Percentiles rank a stretch among this genome's conserved stretches.
Conservation (phyloP, 2,329 filamentous ascomycete species). For the Claviceps purpurea region DNA sequence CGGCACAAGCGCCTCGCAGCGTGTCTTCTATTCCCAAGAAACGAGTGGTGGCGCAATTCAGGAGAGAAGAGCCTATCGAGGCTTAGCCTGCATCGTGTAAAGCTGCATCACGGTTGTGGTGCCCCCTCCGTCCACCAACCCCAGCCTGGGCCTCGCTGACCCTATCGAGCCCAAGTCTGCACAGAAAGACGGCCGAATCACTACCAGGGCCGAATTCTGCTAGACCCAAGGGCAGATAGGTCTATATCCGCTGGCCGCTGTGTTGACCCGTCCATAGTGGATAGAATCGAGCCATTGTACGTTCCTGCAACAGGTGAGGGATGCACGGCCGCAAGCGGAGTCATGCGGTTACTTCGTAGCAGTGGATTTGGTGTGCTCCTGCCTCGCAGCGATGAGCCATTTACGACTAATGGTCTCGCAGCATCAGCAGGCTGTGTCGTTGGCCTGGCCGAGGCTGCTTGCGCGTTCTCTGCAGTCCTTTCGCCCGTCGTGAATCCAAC, state of each 20-base stretch:
- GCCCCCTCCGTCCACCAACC: too few species aligned
- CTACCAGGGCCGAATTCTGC: slow-evolving; percentile 6
- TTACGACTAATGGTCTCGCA: not conserved
- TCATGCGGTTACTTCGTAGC: not conserved
- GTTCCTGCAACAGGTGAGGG: not conserved
- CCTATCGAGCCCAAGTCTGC: not conserved
- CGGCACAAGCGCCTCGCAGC: too few species aligned
- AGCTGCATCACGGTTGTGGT: too few species aligned
- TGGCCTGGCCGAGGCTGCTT: not conserved
- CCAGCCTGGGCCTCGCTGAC: not conserved
- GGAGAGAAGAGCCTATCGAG: too few species aligned
- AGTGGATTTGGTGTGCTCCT: slow-evolving; percentile 1
- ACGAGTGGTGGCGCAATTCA: too few species aligned
- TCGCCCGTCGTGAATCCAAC: not conserved
- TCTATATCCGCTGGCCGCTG: slow-evolving; percentile 1
- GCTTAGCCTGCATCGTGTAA: too few species aligned
- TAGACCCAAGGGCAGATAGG: not conserved
- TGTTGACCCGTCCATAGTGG: not conserved
- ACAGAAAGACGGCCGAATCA: not conserved
- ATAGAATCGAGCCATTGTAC: not conserved
- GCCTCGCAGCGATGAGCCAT: slow-evolving; percentile 3
- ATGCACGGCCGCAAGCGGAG: too few species aligned
- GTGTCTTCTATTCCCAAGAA: too few species aligned
- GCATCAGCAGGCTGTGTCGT: not conserved
- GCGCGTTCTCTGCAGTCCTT: not conserved